These are phyloP conservation scores for Colletotrichum sp. DNA, from an alignment of 2,329 filamentous ascomycete species.

Conservation along the genomic window DNA sequence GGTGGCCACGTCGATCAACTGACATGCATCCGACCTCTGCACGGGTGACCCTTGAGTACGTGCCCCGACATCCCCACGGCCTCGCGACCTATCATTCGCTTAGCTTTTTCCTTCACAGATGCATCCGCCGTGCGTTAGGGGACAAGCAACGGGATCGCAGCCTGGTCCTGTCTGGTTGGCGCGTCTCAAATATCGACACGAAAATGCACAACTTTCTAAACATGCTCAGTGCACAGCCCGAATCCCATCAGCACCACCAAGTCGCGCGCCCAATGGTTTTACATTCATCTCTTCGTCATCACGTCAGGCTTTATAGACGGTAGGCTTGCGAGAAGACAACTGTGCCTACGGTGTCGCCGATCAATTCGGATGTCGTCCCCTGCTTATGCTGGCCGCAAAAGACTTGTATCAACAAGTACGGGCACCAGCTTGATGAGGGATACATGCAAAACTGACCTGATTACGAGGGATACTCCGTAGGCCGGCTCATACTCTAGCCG, in stretches of 20 bases:
- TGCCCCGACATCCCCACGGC: background rate
- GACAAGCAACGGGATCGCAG: background rate
- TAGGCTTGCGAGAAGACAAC: background rate
- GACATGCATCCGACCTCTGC: background rate
- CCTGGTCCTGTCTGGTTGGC: background rate
- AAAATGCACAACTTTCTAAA: background rate
- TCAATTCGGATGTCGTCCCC: background rate
- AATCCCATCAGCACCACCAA: background rate
- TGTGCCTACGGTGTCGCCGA: background rate
- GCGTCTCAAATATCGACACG: constrained; percentile 7
- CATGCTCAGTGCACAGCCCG: background rate
- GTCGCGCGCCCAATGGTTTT: background rate
- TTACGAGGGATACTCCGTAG: background rate
- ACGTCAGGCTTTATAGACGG: background rate
- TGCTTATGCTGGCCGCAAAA: background rate
- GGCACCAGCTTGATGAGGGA: background rate
- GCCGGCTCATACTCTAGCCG: background rate
- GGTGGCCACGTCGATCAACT: constrained; percentile 3
- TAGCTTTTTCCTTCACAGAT: background rate
- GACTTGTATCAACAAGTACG: background rate
- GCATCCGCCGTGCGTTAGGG: background rate
- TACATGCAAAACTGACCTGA: background rate
- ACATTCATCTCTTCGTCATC: background rate
- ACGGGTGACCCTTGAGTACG: background rate
- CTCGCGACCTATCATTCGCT: background rate